Evolutionary conservation across 2,329 filamentous ascomycete genomes (phyloP).

Genomic region (Talaromyces funiculosus): DNA sequence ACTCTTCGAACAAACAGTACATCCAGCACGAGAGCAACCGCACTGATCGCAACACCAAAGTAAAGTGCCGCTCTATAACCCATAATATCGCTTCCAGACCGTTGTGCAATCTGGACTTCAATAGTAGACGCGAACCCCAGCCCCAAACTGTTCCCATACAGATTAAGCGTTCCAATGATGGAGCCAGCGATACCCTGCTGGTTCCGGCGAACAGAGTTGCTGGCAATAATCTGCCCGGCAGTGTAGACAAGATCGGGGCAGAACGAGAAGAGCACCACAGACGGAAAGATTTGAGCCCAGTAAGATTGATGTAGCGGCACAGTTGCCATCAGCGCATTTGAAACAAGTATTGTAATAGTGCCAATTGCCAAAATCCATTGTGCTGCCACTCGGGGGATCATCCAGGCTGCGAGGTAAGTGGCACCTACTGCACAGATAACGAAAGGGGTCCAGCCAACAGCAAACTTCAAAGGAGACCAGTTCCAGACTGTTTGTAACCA

Average conservation of each 20-base stretch:
- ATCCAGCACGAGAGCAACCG: constrained; percentile 25
- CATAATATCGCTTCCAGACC: constrained; percentile 16
- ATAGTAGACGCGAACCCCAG: constrained; percentile 43
- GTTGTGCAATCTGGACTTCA: constrained; percentile 23
- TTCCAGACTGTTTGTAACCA: constrained; percentile 43
- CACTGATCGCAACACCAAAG: constrained; percentile 28
- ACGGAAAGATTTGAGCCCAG: constrained; percentile 41
- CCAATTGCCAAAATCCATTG: constrained; percentile 47
- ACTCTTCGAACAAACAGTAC: constrained; percentile 27
- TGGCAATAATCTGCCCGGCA: constrained; percentile 50
- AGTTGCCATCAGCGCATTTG: constrained; percentile 38
- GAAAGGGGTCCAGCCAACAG: constrained; percentile 39
- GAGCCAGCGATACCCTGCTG: constrained; percentile 50
- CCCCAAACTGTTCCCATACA: constrained; percentile 41
- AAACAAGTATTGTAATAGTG: constrained; percentile 24
- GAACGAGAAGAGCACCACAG: constrained; percentile 30
- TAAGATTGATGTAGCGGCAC: constrained; percentile 44
- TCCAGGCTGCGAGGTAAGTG: constrained; percentile 39
- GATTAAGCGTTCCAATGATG: constrained; percentile 43
- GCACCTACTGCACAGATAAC: constrained; percentile 35
- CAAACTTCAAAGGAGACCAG: constrained; percentile 38
- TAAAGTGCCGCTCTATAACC: constrained; percentile 30
- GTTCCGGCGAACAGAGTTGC: constrained; percentile 44
- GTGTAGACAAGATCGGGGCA: constrained; percentile 49
- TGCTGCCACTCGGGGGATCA: constrained; percentile 44